A percentile compares a stretch with the other conserved stretches of the same genome.
phyloP scores from a whole-genome alignment of 1,284 basidiomycete genomes.

The Boletus semigastroideus region DNA sequence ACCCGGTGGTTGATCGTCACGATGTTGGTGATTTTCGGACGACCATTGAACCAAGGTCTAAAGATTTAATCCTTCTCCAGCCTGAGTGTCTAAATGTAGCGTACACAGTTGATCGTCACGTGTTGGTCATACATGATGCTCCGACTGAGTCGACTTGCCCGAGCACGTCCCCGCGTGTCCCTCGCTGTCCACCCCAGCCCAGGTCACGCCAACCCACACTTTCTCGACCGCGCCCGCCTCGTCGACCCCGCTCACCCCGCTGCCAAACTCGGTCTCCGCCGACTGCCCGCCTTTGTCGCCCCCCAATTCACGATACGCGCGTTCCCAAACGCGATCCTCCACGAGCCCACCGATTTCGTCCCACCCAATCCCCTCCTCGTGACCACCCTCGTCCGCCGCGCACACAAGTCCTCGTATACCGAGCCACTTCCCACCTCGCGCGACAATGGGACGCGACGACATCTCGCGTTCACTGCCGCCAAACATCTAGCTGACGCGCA shows the following conservation, averaged over 20 bases:
- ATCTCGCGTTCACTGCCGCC: background rate
- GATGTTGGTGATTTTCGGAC: too few species aligned
- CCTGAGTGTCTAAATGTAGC: too few species aligned
- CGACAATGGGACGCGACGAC: background rate
- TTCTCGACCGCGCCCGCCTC: conserved; percentile 9
- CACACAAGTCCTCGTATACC: too few species aligned
- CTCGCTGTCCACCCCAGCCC: conserved; percentile 6
- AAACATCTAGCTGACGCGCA: conserved; percentile 7
- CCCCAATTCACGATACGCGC: conserved; percentile 28
- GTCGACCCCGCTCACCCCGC: conserved; percentile 27
- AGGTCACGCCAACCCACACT: conserved; percentile 15
- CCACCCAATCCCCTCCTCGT: too few species aligned
- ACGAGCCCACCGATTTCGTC: conserved; percentile 1
- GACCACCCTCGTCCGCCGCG: too few species aligned
- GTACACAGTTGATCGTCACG: too few species aligned
- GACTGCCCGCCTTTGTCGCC: conserved; percentile 19
- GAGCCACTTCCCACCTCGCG: too few species aligned
- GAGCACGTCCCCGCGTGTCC: background rate
- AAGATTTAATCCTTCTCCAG: too few species aligned
- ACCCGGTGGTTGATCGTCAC: too few species aligned
- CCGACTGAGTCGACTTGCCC: background rate
- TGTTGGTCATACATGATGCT: too few species aligned
- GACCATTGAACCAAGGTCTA: too few species aligned
- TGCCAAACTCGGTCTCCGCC: conserved; percentile 5
- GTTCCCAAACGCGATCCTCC: conserved; percentile 27